A percentile compares a stretch with the other conserved stretches of the same genome.
Evolutionary conservation across 306 rosid genomes (phyloP).

Genomic region (Quillaja saponaria): DNA sequence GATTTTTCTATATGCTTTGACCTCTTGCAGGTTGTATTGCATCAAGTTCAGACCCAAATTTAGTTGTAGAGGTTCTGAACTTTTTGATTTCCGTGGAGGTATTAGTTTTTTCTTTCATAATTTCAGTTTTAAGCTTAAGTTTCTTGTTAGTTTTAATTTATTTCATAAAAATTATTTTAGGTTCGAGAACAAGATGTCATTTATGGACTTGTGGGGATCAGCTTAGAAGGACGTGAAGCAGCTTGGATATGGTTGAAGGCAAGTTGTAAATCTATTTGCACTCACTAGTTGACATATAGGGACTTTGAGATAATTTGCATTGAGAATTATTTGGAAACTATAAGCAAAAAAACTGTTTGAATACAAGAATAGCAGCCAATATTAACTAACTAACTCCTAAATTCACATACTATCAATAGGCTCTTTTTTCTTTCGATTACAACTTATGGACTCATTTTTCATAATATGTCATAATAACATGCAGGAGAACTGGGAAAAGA

Average conservation of each 20-base stretch:
- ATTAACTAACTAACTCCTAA: constrained; percentile 3
- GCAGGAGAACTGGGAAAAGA: constrained; percentile 74
- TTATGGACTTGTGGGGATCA: constrained; percentile 46
- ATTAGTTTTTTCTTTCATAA: neutral
- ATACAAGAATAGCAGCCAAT: neutral
- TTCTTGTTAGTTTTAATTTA: constrained; percentile 8
- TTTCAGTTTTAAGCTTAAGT: constrained; percentile 3
- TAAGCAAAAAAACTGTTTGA: constrained; percentile 1
- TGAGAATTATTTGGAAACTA: neutral
- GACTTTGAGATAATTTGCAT: constrained; percentile 2
- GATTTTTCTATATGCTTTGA: constrained; percentile 1
- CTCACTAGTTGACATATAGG: constrained; percentile 3
- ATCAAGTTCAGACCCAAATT: constrained; percentile 54
- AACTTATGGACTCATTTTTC: constrained; percentile 1
- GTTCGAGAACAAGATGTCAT: constrained; percentile 54
- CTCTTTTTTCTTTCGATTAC: constrained; percentile 8
- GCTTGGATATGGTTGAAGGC: constrained; percentile 72
- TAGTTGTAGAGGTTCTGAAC: constrained; percentile 51
- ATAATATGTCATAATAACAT: no score
- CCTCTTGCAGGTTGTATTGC: constrained; percentile 49
- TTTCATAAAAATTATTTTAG: constrained; percentile 29
- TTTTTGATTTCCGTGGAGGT: constrained; percentile 55
- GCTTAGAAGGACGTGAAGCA: constrained; percentile 48
- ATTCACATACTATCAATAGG: neutral
- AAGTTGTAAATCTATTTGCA: constrained; percentile 1